Conservation (phyloP, 164 flowering plant species). For the Hamamelis virginiana region DNA sequence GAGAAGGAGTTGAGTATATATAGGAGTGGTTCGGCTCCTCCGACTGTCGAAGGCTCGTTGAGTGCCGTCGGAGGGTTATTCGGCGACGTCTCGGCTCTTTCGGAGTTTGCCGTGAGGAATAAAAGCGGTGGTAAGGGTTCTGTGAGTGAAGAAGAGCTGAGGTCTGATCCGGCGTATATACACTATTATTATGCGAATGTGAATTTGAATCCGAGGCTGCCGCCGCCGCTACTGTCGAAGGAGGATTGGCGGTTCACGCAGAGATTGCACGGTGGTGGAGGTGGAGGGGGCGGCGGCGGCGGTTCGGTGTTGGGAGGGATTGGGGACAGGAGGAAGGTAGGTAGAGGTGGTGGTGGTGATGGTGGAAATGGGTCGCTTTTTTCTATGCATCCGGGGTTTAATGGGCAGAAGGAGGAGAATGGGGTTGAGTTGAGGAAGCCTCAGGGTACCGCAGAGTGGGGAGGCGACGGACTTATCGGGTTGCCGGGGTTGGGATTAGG, state of each 20-base stretch:
- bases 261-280: slow-evolving; percentile 47
- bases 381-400: slow-evolving; percentile 48
- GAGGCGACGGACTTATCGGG: slow-evolving; percentile 76
- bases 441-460: slow-evolving; percentile 42
- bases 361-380: slow-evolving; percentile 42
- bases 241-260: slow-evolving; percentile 77
- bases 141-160: slow-evolving; percentile 53
- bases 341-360: slow-evolving; percentile 25
- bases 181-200: slow-evolving; percentile 66
- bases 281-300: slow-evolving; percentile 6
- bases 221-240: slow-evolving; percentile 72
- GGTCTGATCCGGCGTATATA: slow-evolving; percentile 74
- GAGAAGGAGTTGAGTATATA: slow-evolving; percentile 59
- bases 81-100: slow-evolving; percentile 16
- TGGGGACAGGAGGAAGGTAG: slow-evolving; percentile 65
- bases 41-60: slow-evolving; percentile 81
- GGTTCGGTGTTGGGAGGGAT: slow-evolving; percentile 41
- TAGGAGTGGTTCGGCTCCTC: slow-evolving; percentile 90
- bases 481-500: slow-evolving; percentile 69
- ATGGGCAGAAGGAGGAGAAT: slow-evolving; percentile 31
- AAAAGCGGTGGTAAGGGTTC: slow-evolving; percentile 18
- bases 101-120: slow-evolving; percentile 7
- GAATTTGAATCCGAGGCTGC: slow-evolving; percentile 77
- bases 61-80: slow-evolving; percentile 60
- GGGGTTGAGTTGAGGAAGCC: slow-evolving; percentile 23